Base-by-base conservation (phyloP, 495 filamentous ascomycete genomes). In the Monascus purpureus region DNA sequence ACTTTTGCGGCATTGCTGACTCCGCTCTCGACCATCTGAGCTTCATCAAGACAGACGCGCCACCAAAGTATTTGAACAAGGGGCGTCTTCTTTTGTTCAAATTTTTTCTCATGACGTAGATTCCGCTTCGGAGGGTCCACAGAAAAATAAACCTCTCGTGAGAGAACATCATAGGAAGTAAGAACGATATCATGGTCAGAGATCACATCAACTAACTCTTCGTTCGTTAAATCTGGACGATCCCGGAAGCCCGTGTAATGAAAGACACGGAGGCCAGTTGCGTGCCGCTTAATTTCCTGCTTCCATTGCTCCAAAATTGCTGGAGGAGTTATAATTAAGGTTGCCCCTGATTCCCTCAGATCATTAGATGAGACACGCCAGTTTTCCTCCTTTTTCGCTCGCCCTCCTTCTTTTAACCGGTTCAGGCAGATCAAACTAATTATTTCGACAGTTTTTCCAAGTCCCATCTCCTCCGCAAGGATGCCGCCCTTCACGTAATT, bases 401-500 rank as follows among this genome's bases (percentile, higher is more conserved):
- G n/a, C n/a, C n/a, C n/a, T n/a, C n/a, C 25, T 6, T 15, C 5
- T 28, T 15, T 28, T 4, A 2, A 13, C 9, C 17, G 9, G 15
- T 93, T 75, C 28, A 80, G 47, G 27, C 68, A 68, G 1, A 93
- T 76, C 13, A 95, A 54, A 2, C 80, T 70, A 28, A 90, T 81
- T 31, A 88, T 66, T 50, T 97, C 90, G 13, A 95, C 71, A 0
- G 90, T 95, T 50, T 97, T 97, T 1, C 90, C 90, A 3, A 97
- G 59, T 0, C 88, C 88, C 90, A 95, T 95, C 55, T 97, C 90
- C 52, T 97, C 88, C 0, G 86, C 83, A 13, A 97, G 66, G 17
- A 82, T 72, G 0, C 79, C 78, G 12, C 75, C 77, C 18, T 45
- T 59, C 0, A 74, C 41, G 16, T 50, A 25, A 19, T 49, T 32